A percentile compares a stretch with the other conserved stretches of the same genome.
These are phyloP conservation scores for Tetrastigma voinierianum DNA, from an alignment of 164 flowering plant species.

Conservation along the genomic window DNA sequence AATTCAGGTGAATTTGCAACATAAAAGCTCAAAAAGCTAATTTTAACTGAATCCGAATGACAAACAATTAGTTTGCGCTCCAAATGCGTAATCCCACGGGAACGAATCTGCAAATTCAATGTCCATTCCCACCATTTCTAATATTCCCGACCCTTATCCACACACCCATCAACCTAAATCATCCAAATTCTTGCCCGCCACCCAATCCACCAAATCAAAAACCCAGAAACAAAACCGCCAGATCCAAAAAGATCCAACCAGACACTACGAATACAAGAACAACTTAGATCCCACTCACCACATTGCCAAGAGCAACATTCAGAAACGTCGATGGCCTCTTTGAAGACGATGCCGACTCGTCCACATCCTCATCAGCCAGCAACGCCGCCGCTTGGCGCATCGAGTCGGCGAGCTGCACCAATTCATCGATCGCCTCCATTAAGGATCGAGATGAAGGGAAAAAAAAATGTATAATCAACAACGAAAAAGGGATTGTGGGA, in stretches of 20 bases:
- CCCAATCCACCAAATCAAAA: no score
- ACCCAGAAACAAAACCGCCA: no score
- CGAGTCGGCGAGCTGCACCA: constrained; percentile 60
- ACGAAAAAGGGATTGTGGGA: not conserved
- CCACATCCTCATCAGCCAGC: constrained; percentile 72
- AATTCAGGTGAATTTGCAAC: no score
- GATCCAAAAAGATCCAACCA: not conserved
- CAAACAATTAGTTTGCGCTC: no score
- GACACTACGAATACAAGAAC: not conserved
- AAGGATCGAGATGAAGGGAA: not conserved
- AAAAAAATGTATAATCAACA: not conserved
- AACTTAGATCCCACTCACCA: constrained; percentile 40
- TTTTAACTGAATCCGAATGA: no score
- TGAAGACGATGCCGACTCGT: constrained; percentile 44
- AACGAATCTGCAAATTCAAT: no score
- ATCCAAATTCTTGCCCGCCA: no score
- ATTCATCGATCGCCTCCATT: constrained; percentile 83
- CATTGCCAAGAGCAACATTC: constrained; percentile 75
- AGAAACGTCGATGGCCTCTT: constrained; percentile 59
- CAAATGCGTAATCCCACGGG: no score
- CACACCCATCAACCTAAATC: no score
- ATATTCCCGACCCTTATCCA: no score
- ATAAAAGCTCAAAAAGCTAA: no score
- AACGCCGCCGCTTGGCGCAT: constrained; percentile 68
- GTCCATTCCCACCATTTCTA: no score